Evolutionary conservation across 768 basidiomycete species (phyloP).

Genomic region (Pulveroboletus sp.): DNA sequence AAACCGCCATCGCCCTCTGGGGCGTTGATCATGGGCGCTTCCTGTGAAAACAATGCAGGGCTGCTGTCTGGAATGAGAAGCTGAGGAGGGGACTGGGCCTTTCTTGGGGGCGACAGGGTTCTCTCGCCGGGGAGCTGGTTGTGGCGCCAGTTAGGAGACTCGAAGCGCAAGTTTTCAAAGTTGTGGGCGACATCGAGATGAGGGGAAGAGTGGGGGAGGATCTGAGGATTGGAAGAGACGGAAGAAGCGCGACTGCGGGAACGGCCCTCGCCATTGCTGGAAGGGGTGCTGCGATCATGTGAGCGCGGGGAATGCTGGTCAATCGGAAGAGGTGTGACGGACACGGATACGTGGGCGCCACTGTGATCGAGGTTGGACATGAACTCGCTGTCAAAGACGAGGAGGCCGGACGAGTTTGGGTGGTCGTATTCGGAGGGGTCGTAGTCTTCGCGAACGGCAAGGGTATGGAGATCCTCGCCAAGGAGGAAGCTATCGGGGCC

Average conservation of each 20-base stretch:
- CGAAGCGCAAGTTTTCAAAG: slow-evolving; percentile 61
- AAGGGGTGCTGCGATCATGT: slow-evolving; percentile 63
- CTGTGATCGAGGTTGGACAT: slow-evolving; percentile 31
- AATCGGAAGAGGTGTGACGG: slow-evolving; percentile 33
- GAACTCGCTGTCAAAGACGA: slow-evolving; percentile 57
- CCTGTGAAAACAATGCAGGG: slow-evolving; percentile 38
- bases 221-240: slow-evolving; percentile 52
- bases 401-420: slow-evolving; percentile 43
- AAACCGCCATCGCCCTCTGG: slow-evolving; percentile 52
- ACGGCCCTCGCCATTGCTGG: slow-evolving; percentile 51
- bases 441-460: slow-evolving; percentile 47
- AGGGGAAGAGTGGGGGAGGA: slow-evolving; percentile 45
- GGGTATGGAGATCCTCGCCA: slow-evolving; percentile 38
- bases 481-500: slow-evolving; percentile 50
- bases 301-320: slow-evolving; percentile 39
- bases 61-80: slow-evolving; percentile 56
- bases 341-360: slow-evolving; percentile 34
- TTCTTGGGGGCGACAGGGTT: slow-evolving; percentile 37
- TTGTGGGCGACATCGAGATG: slow-evolving; percentile 50
- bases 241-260: slow-evolving; percentile 61
- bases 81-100: slow-evolving; percentile 62
- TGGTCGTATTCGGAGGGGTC: slow-evolving; percentile 71
- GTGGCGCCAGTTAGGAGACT: slow-evolving; percentile 56
- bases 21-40: slow-evolving; percentile 53
- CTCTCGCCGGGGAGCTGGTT: slow-evolving; percentile 43